phyloP scores from a whole-genome alignment of 2,329 filamentous ascomycete species.

The Myriosclerotinia scirpicola region DNA sequence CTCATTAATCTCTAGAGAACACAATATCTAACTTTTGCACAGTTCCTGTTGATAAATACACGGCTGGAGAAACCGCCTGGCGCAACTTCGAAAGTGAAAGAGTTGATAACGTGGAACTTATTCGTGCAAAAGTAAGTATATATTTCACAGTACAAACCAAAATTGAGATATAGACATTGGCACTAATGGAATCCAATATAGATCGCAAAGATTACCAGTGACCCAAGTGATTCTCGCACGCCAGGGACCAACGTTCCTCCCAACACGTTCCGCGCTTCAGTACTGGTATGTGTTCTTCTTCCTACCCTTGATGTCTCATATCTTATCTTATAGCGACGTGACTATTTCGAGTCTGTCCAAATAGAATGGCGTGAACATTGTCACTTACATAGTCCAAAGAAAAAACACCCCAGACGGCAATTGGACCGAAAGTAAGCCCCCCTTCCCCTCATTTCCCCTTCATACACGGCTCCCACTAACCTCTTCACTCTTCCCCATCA shows the following conservation, averaged over 20 bases:
- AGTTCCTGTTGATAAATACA: not conserved
- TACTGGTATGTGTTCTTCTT: not conserved
- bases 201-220: not conserved
- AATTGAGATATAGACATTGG: not conserved
- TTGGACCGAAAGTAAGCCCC: not conserved
- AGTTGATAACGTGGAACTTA: not conserved
- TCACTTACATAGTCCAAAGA: not conserved
- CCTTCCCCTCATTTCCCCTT: not conserved
- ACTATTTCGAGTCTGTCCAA: not conserved
- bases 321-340: not conserved
- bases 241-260: not conserved
- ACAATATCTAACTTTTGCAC: not conserved
- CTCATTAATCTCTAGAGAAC: not conserved
- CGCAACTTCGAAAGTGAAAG: not conserved
- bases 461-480: accelerated
- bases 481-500: not conserved
- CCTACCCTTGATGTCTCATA: not conserved
- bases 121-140: not conserved
- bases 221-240: not conserved
- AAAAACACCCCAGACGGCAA: not conserved
- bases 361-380: not conserved
- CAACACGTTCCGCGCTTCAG: not conserved
- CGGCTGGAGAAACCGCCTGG: not conserved
- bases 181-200: not conserved
- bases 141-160: not conserved